Conservation (phyloP, 2,329 filamentous ascomycete genomes). For the Neonectria magnoliae region DNA sequence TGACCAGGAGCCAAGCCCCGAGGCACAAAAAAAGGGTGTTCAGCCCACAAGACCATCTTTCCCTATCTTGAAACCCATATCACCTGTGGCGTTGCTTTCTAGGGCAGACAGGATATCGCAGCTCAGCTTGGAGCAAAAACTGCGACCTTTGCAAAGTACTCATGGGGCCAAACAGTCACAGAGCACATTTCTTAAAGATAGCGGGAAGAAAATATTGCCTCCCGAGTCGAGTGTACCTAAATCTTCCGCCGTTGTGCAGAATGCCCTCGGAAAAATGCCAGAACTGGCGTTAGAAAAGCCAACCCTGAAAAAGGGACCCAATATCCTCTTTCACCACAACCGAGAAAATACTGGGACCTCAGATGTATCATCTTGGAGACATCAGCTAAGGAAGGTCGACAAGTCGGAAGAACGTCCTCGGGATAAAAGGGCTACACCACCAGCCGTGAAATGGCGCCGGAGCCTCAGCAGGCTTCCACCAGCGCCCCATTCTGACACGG, state of each 20-base stretch:
- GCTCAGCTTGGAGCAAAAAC: neutral
- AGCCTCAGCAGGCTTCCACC: slow-evolving; percentile 36
- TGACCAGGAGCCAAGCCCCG: slow-evolving; percentile 18
- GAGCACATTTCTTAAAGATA: neutral
- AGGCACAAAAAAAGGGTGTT: slow-evolving; percentile 2
- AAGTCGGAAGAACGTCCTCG: slow-evolving; percentile 28
- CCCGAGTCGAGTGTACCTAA: neutral
- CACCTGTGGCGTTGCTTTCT: neutral
- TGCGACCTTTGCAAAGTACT: neutral
- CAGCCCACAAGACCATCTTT: slow-evolving; percentile 6
- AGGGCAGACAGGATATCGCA: neutral
- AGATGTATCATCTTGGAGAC: slow-evolving; percentile 35
- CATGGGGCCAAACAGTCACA: neutral
- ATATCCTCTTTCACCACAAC: slow-evolving; percentile 9
- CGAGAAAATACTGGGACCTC: slow-evolving; percentile 15
- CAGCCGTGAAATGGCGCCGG: slow-evolving; percentile 34
- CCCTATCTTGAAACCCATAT: neutral
- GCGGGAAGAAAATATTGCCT: neutral
- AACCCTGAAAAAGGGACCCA: slow-evolving; percentile 19
- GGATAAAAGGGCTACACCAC: slow-evolving; percentile 24
- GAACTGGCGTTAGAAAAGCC: neutral
- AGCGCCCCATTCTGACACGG: slow-evolving; percentile 25
- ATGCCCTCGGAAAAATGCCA: neutral
- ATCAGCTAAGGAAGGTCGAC: slow-evolving; percentile 39
- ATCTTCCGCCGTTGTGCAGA: neutral